Evolutionary conservation across 331 rosid species (phyloP).

Genomic region (Malus hybrid): DNA sequence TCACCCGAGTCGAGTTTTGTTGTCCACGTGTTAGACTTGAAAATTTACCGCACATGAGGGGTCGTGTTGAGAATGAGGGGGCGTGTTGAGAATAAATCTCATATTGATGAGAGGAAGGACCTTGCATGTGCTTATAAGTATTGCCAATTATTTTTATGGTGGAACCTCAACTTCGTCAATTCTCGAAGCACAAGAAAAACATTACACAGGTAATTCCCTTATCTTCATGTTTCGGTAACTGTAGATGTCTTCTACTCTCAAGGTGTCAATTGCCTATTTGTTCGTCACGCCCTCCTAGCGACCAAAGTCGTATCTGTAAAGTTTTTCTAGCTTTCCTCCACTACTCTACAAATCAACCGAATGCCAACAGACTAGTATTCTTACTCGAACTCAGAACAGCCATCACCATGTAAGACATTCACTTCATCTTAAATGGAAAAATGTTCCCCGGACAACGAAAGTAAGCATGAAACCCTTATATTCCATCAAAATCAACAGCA

Average conservation of each 20-base stretch:
- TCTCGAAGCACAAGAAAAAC: no score
- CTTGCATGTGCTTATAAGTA: no score
- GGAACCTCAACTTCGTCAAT: no score
- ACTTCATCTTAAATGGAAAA: background rate
- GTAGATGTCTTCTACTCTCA: background rate
- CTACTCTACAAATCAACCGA: background rate
- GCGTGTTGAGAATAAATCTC: no score
- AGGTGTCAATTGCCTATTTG: no score
- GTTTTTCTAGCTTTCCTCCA: background rate
- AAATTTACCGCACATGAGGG: no score
- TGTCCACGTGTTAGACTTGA: no score
- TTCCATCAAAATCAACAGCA: background rate
- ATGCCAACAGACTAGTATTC: background rate
- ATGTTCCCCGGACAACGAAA: background rate
- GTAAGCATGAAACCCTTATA: background rate
- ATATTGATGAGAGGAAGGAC: no score
- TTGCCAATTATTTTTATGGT: no score
- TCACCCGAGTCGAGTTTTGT: no score
- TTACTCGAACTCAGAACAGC: background rate
- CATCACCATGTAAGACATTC: background rate
- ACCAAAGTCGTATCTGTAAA: background rate
- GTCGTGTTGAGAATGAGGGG: no score
- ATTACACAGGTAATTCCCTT: background rate
- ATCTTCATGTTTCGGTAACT: background rate
- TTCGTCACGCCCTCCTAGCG: no score